Percentiles rank a stretch among this genome's conserved stretches.
Evolutionary conservation across 257 asterid species (phyloP).

Genomic region (Nicotiana knightiana): DNA sequence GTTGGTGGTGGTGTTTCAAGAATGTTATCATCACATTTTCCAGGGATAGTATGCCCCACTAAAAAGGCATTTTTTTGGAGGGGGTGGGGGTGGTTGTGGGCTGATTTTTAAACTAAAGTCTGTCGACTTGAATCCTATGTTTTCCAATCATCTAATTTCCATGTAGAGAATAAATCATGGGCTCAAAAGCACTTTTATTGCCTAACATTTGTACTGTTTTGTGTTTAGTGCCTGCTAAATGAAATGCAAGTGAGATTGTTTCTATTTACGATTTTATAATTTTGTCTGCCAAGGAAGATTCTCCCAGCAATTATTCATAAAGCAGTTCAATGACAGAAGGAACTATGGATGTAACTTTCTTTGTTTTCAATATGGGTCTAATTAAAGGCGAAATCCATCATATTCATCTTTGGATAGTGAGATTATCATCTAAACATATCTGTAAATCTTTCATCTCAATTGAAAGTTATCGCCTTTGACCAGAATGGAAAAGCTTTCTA

Average conservation of each 20-base stretch:
- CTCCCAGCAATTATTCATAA: background rate
- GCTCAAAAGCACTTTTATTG: background rate
- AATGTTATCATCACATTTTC: background rate
- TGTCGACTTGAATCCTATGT: background rate
- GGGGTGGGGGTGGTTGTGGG: background rate
- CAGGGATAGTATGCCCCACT: background rate
- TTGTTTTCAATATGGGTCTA: background rate
- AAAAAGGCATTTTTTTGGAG: background rate
- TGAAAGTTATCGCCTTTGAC: too few relatives aligned
- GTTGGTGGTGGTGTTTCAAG: background rate
- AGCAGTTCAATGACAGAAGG: background rate
- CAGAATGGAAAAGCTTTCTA: background rate
- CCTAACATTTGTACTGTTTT: too few relatives aligned
- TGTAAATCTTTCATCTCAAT: background rate
- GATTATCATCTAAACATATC: background rate
- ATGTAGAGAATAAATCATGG: background rate
- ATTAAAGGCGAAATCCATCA: background rate
- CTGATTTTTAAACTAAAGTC: background rate
- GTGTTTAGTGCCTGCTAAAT: background rate
- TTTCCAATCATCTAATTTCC: background rate
- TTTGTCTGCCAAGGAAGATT: background rate
- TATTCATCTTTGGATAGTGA: background rate
- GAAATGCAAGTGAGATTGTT: background rate
- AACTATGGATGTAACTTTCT: background rate
- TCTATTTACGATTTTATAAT: background rate